Evolutionary conservation across 139 green algal genomes (phyloP).

Genomic region (Micractinium conductrix): DNA sequence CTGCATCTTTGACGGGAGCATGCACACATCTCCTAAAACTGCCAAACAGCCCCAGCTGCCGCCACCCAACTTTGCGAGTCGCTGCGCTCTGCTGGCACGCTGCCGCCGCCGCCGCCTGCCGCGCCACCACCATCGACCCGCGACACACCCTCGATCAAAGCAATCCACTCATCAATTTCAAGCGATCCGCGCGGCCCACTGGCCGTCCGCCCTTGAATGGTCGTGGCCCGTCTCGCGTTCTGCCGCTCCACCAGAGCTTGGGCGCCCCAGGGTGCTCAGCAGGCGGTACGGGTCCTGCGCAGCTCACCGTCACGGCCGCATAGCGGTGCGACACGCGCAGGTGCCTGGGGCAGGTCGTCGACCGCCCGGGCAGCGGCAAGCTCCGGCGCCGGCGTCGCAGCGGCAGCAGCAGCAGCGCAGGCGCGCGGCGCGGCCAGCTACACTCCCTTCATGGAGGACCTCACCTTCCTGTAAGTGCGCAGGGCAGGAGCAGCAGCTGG

Average conservation of each 20-base stretch:
- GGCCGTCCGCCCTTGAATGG: not conserved
- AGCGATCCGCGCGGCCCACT: too few species aligned
- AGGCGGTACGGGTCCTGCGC: not conserved
- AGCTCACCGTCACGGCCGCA: not conserved
- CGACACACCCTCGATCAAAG: too few species aligned
- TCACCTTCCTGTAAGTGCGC: slow-evolving; percentile 28
- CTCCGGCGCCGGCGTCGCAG: not conserved
- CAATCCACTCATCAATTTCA: too few species aligned
- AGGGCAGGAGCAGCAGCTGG: not conserved
- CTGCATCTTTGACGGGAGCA: too few species aligned
- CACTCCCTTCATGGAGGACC: slow-evolving; percentile 7
- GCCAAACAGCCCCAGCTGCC: too few species aligned
- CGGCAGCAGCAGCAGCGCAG: not conserved
- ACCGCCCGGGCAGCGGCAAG: not conserved
- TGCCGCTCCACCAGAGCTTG: not conserved
- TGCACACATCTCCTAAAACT: too few species aligned
- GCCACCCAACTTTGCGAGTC: too few species aligned
- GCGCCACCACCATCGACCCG: too few species aligned
- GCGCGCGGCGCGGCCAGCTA: not conserved
- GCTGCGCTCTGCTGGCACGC: too few species aligned
- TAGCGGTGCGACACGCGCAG: too few species aligned
- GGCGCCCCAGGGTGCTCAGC: not conserved
- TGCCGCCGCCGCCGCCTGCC: too few species aligned
- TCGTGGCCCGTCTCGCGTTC: not conserved
- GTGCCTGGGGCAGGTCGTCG: not conserved